Evolutionary conservation across 2,329 filamentous ascomycete species (phyloP).

Genomic region (Verticillium longisporum): DNA sequence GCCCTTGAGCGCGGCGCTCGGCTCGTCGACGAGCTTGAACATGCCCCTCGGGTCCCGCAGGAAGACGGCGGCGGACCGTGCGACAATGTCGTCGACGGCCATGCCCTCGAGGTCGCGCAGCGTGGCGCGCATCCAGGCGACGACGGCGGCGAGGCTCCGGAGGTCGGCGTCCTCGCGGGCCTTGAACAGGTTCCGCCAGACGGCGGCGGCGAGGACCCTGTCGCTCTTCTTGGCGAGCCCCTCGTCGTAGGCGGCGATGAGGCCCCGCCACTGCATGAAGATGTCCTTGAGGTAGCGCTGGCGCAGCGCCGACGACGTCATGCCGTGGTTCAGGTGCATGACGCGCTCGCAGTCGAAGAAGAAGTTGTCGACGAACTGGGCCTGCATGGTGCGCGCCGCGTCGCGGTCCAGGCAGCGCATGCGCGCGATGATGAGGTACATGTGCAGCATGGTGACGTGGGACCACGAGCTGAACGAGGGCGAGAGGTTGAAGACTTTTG

Average conservation of each 20-base stretch:
- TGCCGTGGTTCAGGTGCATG: conserved; percentile 75
- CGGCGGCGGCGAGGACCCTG: conserved; percentile 68
- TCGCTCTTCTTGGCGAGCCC: conserved; percentile 65
- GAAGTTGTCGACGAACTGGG: conserved; percentile 90
- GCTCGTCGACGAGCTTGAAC: conserved; percentile 30
- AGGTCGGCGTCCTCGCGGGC: conserved; percentile 47
- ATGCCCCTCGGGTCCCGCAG: conserved; percentile 31
- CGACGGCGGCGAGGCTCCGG: conserved; percentile 43
- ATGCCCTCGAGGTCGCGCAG: conserved; percentile 42
- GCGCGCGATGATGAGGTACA: conserved; percentile 83
- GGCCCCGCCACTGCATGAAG: conserved; percentile 86
- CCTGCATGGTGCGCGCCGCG: conserved; percentile 70
- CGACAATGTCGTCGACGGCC: conserved; percentile 35
- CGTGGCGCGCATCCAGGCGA: conserved; percentile 47
- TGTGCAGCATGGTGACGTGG: conserved; percentile 91
- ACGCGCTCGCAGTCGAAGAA: conserved; percentile 82
- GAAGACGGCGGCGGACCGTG: conserved; percentile 33
- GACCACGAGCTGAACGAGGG: conserved; percentile 95
- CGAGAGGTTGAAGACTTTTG: conserved; percentile 64
- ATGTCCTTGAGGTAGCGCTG: conserved; percentile 76
- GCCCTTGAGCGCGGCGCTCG: conserved; percentile 30
- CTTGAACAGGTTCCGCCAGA: conserved; percentile 94
- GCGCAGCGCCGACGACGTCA: conserved; percentile 50
- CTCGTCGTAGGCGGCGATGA: conserved; percentile 79
- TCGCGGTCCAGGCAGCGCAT: conserved; percentile 70